phyloP scores from a whole-genome alignment of 371 early-diverging fungal genomes.

The Batrachochytrium dendrobatidis region DNA sequence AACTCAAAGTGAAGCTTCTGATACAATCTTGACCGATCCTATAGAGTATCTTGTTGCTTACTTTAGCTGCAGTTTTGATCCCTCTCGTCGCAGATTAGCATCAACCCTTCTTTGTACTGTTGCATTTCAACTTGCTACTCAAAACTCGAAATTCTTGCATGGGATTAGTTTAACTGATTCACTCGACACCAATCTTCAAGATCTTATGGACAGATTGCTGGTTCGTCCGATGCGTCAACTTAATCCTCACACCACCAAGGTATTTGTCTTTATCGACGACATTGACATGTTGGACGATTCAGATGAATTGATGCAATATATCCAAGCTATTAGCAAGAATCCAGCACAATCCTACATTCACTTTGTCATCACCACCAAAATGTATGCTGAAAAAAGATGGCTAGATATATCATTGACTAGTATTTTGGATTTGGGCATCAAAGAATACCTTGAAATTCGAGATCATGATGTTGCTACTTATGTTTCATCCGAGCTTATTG shows the following conservation, averaged over 20 bases:
- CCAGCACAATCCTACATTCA: neutral
- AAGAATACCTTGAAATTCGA: too few relatives aligned
- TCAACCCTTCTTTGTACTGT: neutral
- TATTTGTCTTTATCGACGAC: neutral
- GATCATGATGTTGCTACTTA: too few relatives aligned
- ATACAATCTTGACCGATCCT: too few relatives aligned
- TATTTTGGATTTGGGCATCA: too few relatives aligned
- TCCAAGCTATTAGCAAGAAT: neutral
- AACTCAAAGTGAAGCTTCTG: too few relatives aligned
- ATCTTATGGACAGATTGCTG: neutral
- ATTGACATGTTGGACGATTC: neutral
- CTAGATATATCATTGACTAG: too few relatives aligned
- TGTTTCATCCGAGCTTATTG: too few relatives aligned
- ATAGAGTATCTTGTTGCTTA: neutral
- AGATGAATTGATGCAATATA: neutral
- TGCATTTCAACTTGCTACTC: slow-evolving; percentile 1
- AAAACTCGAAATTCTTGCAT: neutral
- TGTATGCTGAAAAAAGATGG: too few relatives aligned
- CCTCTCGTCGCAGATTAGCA: neutral
- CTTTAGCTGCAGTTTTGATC: neutral
- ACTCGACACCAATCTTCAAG: neutral
- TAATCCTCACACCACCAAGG: neutral
- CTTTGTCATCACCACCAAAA: slow-evolving; percentile 2
- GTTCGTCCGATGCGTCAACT: neutral
- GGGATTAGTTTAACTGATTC: neutral